phyloP scores from a whole-genome alignment of 2,329 filamentous ascomycete species.

The Clonostachys solani region DNA sequence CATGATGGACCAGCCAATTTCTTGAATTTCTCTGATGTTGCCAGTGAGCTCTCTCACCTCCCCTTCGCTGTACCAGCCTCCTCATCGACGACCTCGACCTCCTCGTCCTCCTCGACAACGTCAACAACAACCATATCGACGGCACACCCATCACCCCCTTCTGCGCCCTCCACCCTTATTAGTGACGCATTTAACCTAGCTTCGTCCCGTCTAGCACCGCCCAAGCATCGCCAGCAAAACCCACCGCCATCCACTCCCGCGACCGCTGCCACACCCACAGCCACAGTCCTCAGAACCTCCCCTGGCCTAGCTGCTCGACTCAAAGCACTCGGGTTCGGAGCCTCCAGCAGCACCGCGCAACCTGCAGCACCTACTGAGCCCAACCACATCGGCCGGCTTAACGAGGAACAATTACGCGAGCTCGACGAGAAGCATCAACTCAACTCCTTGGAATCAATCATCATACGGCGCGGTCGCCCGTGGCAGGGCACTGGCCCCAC shows the following conservation, averaged over 20 bases:
- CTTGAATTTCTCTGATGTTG: slow-evolving; percentile 35
- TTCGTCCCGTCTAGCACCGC: background rate
- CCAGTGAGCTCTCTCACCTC: slow-evolving; percentile 32
- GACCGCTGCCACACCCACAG: slow-evolving; percentile 3
- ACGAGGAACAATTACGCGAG: slow-evolving; percentile 65
- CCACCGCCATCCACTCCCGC: background rate
- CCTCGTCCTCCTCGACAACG: slow-evolving; percentile 7
- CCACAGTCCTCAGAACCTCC: slow-evolving; percentile 50
- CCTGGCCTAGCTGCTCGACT: slow-evolving; percentile 62
- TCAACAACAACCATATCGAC: slow-evolving; percentile 11
- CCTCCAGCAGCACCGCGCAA: slow-evolving; percentile 27
- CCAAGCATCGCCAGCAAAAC: background rate
- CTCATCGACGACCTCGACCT: background rate
- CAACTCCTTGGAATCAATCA: slow-evolving; percentile 39
- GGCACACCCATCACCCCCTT: slow-evolving; percentile 5
- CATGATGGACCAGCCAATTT: slow-evolving; percentile 4
- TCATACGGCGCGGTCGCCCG: slow-evolving; percentile 64
- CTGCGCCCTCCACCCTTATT: slow-evolving; percentile 1
- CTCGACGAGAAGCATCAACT: slow-evolving; percentile 65
- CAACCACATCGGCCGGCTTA: slow-evolving; percentile 61
- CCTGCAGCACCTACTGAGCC: slow-evolving; percentile 13
- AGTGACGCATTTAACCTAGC: background rate
- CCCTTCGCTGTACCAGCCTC: slow-evolving; percentile 4
- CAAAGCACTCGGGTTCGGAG: slow-evolving; percentile 59
- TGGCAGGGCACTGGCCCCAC: slow-evolving; percentile 61